Evolutionary conservation across 2,329 filamentous ascomycete species (phyloP).

Genomic region (Xylariaceae sp.): DNA sequence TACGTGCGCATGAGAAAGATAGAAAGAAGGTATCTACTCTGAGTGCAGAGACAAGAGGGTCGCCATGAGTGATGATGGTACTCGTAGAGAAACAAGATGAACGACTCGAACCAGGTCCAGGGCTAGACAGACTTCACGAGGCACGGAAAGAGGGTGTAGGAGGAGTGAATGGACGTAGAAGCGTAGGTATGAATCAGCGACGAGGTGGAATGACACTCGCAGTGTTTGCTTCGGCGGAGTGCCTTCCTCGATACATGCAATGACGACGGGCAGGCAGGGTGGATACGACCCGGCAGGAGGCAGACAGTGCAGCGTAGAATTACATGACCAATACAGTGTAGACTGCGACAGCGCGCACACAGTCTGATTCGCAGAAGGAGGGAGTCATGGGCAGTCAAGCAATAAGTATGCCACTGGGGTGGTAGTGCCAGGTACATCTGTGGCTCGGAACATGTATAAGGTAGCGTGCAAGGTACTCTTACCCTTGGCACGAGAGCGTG

Average conservation of each 20-base stretch:
- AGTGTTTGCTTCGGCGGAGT: background rate
- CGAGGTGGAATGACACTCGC: background rate
- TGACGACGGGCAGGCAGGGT: too few species aligned
- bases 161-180: background rate
- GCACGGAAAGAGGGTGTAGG: background rate
- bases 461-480: background rate
- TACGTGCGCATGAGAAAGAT: background rate
- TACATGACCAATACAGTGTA: too few species aligned
- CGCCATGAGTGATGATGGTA: too few species aligned
- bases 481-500: background rate
- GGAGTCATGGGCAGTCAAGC: background rate
- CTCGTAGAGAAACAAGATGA: too few species aligned
- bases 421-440: slow-evolving; percentile 10
- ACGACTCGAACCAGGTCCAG: too few species aligned
- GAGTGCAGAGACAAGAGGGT: too few species aligned
- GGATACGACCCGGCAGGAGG: background rate
- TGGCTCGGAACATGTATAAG: slow-evolving; percentile 2
- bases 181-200: slow-evolving; percentile 1
- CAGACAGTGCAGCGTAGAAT: background rate
- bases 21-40: too few species aligned
- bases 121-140: too few species aligned
- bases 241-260: too few species aligned
- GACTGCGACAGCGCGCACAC: too few species aligned
- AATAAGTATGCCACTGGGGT: slow-evolving; percentile 10
- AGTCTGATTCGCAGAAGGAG: background rate